Conservation (phyloP, 2,329 filamentous ascomycete species). For the Aurifilum marmelostoma region DNA sequence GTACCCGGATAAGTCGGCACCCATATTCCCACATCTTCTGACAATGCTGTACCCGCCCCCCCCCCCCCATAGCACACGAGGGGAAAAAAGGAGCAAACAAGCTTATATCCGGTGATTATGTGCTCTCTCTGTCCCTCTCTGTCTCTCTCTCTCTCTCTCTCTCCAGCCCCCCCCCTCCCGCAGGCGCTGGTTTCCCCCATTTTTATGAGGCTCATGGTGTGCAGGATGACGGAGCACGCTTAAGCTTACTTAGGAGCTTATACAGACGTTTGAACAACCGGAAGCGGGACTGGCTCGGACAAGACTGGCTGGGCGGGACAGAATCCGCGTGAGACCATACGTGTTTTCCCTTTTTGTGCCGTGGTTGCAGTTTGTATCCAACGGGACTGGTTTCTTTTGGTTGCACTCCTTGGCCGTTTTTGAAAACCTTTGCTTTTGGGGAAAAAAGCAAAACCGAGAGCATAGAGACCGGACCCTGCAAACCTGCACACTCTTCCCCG, state of each 20-base stretch:
- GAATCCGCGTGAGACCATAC: background rate
- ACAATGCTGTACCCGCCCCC: too few species aligned
- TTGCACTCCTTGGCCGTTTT: background rate
- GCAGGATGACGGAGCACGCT: background rate
- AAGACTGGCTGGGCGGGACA: background rate
- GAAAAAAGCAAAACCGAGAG: too few species aligned
- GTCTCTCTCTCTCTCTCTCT: too few species aligned
- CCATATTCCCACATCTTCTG: background rate
- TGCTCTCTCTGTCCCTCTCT: too few species aligned
- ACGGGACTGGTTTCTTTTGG: too few species aligned
- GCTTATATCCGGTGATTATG: constrained; percentile 1
- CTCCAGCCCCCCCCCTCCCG: too few species aligned
- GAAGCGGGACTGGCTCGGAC: background rate
- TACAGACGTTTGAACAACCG: background rate
- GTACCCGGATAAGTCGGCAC: background rate
- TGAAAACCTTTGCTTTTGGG: too few species aligned
- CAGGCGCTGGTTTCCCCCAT: background rate
- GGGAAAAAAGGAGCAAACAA: background rate
- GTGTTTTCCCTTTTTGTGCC: background rate
- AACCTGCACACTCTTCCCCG: background rate
- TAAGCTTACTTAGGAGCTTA: constrained; percentile 6
- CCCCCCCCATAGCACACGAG: background rate
- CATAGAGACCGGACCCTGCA: too few species aligned
- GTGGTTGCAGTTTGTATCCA: background rate
- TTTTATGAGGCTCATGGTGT: background rate